Conservation (phyloP, 352 stramenopile species). For the Phytophthora nicotianae region DNA sequence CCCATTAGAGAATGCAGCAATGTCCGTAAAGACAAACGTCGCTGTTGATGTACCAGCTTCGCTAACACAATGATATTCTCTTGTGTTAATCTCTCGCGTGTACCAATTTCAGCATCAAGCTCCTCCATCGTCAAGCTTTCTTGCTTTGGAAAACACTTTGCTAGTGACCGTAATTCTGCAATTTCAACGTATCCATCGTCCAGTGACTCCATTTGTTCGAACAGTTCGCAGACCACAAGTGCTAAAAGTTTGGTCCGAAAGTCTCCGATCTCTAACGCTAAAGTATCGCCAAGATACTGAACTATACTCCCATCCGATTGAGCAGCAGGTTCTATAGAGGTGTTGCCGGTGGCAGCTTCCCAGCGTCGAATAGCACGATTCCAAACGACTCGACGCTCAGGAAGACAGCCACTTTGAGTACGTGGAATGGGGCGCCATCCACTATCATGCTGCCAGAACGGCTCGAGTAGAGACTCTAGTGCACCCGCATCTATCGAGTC, state of each 20-base stretch:
- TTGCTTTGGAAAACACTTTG: slow-evolving; percentile 38
- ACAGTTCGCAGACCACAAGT: slow-evolving; percentile 62
- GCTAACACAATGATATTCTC: slow-evolving; percentile 32
- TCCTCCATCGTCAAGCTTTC: slow-evolving; percentile 3
- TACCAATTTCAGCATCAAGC: slow-evolving; percentile 25
- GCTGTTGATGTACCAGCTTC: slow-evolving; percentile 34
- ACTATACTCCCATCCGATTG: neutral
- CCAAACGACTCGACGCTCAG: slow-evolving; percentile 57
- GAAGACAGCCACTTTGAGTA: slow-evolving; percentile 29
- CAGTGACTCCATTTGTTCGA: slow-evolving; percentile 68
- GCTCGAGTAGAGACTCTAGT: slow-evolving; percentile 45
- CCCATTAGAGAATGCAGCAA: slow-evolving; percentile 52
- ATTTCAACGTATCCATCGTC: slow-evolving; percentile 74
- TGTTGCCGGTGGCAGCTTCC: slow-evolving; percentile 31
- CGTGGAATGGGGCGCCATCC: slow-evolving; percentile 30
- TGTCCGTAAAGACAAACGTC: slow-evolving; percentile 22
- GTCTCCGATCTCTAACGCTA: slow-evolving; percentile 21
- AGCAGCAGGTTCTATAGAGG: neutral
- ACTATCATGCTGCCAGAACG: slow-evolving; percentile 56
- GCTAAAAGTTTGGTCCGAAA: slow-evolving; percentile 46
- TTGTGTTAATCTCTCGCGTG: slow-evolving; percentile 21
- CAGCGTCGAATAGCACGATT: slow-evolving; percentile 71
- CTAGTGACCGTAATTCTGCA: slow-evolving; percentile 66
- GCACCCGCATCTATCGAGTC: slow-evolving; percentile 23
- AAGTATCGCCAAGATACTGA: neutral